Base-by-base conservation (phyloP, 75 land plant genomes). In the Pinus tabuliformis region DNA sequence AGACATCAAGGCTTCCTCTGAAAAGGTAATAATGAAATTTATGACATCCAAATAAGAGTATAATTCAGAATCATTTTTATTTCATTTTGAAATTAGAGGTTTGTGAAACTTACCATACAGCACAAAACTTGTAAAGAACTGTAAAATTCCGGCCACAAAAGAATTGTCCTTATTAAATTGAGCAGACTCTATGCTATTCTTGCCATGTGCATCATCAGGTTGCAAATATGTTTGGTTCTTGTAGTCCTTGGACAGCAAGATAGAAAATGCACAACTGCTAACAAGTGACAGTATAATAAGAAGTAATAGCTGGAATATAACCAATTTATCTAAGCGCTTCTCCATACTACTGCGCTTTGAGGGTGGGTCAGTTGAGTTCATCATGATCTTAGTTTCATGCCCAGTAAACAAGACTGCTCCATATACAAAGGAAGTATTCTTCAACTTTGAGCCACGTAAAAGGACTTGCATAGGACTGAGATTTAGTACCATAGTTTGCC, bases 361-460 rank as follows among this genome's bases (percentile, higher is more conserved):
- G 30, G 83, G 83, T 72, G 83, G 82, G 3, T 79, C 70, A 20
- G 82, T 78, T 37, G 82, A 52, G 42, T 82, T 82, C 66, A 62
- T 39, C 83, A 82, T 82, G 15, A 82, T 64, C 63, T 81, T 81
- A 28, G 82, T 81, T 16, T 81, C 70, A 61, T 79, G 82, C 24
- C 83, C 83, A 68, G 72, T 79, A 66, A 68, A 78, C 3, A 82
- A 42, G 52, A 95, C 96, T 36, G 83, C 89, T 12, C 96, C 98
- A 81, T 91, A 89, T 17, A 89, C 74, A 83, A 76, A 83, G 3
- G 84, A 78, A 22, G 98, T 91, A 72, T 95, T 95, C 52, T 88
- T 83, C 1, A 95, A 84, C 76, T 82, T 82, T 18, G 83, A 82
- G 20, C 75, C 83, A 63, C 83, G 81, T 52, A 82, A 74, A 36